These are phyloP conservation scores for Lumnitzera littorea DNA, from an alignment of 345 rosid genomes.

Conservation along the genomic window DNA sequence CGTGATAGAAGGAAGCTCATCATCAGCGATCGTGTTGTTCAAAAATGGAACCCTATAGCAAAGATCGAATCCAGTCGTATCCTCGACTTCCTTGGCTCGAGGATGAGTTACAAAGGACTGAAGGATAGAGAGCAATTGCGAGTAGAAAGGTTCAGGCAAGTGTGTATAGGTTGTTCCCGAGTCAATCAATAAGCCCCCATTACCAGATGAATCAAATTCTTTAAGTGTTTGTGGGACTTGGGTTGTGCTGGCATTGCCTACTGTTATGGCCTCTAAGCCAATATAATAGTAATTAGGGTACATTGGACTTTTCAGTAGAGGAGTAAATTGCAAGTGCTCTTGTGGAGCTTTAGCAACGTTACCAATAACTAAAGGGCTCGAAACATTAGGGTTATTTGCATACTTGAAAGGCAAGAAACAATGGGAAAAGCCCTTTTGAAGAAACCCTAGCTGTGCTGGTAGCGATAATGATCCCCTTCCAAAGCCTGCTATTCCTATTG, in stretches of 20 bases:
- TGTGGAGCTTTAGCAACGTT: conserved; percentile 37
- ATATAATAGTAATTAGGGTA: conserved; percentile 69
- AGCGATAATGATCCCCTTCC: conserved; percentile 73
- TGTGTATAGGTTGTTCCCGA: conserved; percentile 90
- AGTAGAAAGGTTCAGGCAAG: conserved; percentile 59
- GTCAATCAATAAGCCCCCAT: conserved; percentile 78
- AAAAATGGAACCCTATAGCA: conserved; percentile 68
- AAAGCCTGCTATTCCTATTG: conserved; percentile 82
- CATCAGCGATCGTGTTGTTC: conserved; percentile 25
- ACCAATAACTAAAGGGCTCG: conserved; percentile 69
- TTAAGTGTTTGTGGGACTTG: conserved; percentile 44
- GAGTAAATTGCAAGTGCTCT: conserved; percentile 56
- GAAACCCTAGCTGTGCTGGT: conserved; percentile 72
- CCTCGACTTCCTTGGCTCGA: conserved; percentile 49
- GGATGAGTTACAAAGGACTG: conserved; percentile 41
- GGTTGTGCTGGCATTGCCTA: conserved; percentile 32
- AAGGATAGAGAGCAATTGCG: conserved; percentile 46
- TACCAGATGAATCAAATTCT: conserved; percentile 64
- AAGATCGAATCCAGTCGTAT: conserved; percentile 59
- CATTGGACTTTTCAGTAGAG: conserved; percentile 50
- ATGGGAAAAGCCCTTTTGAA: conserved; percentile 66
- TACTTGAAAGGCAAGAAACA: conserved; percentile 82
- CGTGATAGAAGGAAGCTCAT: conserved; percentile 48
- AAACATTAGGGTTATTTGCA: conserved; percentile 61
- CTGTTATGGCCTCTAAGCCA: conserved; percentile 54